Evolutionary conservation across 306 rosid genomes (phyloP).

Genomic region (Cucurbita argyrosperma): DNA sequence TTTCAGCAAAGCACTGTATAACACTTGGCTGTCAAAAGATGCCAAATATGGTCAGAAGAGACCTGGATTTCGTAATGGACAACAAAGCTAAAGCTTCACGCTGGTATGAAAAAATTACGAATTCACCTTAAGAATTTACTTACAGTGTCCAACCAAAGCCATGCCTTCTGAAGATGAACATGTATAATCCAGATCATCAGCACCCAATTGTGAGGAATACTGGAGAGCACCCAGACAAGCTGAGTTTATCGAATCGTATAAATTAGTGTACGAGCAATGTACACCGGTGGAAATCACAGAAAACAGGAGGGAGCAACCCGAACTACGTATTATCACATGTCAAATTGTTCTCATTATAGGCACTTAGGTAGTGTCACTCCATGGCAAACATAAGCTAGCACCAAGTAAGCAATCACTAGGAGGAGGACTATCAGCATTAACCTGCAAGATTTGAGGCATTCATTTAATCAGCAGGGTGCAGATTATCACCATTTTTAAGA

Average conservation of each 20-base stretch:
- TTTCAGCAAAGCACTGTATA: background rate
- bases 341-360: constrained; percentile 27
- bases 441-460: constrained; percentile 41
- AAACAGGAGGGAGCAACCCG: constrained; percentile 16
- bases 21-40: background rate
- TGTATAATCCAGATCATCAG: constrained; percentile 19
- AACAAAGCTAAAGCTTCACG: background rate
- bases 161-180: background rate
- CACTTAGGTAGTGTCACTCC: constrained; percentile 71
- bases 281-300: constrained; percentile 9
- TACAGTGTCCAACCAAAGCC: background rate
- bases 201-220: constrained; percentile 19
- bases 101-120: background rate
- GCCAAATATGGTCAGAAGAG: background rate
- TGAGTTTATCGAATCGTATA: constrained; percentile 20
- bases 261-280: constrained; percentile 18
- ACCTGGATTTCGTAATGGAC: background rate
- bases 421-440: constrained; percentile 57
- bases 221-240: constrained; percentile 21
- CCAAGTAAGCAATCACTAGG: constrained; percentile 52
- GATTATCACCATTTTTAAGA: background rate
- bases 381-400: constrained; percentile 82
- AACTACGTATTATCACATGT: background rate
- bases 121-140: background rate
- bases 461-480: constrained; percentile 10